phyloP scores from a whole-genome alignment of 805 yeast species.

The Grigorovia transvaalensis region DNA sequence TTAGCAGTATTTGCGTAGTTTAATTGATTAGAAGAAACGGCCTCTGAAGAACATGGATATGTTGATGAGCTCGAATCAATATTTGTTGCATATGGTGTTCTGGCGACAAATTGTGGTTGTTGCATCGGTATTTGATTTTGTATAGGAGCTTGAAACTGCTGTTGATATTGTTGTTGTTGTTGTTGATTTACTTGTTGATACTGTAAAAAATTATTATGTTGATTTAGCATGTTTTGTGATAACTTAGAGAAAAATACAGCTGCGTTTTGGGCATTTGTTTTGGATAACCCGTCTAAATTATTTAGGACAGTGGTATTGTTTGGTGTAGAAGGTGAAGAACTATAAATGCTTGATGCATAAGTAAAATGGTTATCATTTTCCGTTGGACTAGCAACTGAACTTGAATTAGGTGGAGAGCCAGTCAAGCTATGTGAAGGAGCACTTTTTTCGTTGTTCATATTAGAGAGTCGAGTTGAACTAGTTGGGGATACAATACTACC shows the following conservation, averaged over 20 bases:
- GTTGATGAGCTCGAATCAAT: not conserved
- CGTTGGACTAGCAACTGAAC: not conserved
- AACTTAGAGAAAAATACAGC: conserved; percentile 5
- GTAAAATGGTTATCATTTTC: not conserved
- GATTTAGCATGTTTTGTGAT: conserved; percentile 4
- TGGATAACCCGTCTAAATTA: conserved; percentile 2
- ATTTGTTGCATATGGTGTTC: not conserved
- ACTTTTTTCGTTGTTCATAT: not conserved
- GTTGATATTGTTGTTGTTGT: not conserved
- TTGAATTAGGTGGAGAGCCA: not conserved
- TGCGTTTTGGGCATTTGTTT: conserved; percentile 1
- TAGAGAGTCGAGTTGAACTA: not conserved
- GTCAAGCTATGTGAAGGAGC: not conserved
- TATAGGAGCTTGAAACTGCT: not conserved
- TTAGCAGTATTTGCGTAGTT: not conserved
- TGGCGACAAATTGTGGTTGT: not conserved
- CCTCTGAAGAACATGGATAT: not conserved
- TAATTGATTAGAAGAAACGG: not conserved
- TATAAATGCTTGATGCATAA: not conserved
- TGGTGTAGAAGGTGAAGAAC: conserved; percentile 1
- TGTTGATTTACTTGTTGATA: not conserved
- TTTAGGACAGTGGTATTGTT: not conserved
- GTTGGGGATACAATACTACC: not conserved
- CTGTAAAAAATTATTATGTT: conserved; percentile 1
- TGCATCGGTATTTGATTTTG: not conserved